These are phyloP conservation scores for Erythrophleum ivorense DNA, from an alignment of 331 rosid genomes.

Conservation along the genomic window DNA sequence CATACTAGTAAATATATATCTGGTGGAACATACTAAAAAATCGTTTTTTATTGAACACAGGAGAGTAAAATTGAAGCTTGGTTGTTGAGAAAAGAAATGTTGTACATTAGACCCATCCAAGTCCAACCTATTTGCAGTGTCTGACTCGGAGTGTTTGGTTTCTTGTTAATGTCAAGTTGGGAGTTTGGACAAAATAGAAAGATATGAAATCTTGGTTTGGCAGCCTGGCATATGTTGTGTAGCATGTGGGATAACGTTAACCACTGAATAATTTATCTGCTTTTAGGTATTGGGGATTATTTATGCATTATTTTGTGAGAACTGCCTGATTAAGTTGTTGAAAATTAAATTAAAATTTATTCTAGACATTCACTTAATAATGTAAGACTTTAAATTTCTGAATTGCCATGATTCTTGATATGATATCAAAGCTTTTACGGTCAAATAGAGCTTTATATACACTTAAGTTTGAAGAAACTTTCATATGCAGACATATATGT, in stretches of 20 bases:
- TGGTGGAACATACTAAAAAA: no score
- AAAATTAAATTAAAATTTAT: no score
- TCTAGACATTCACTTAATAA: not conserved
- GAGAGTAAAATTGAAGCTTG: not conserved
- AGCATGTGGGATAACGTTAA: constrained; percentile 31
- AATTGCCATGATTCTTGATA: not conserved
- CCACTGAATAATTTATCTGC: no score
- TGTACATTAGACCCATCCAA: not conserved
- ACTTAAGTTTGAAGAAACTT: not conserved
- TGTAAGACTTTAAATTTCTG: not conserved
- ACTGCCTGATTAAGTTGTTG: not conserved
- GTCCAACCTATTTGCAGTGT: not conserved
- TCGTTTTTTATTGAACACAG: not conserved
- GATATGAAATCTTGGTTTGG: constrained; percentile 32
- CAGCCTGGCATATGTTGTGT: constrained; percentile 45
- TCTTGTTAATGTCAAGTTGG: constrained; percentile 8
- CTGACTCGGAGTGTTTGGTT: not conserved
- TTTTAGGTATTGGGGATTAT: no score
- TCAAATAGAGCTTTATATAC: not conserved
- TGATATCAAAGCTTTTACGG: not conserved
- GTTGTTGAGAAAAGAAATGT: not conserved
- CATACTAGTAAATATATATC: no score
- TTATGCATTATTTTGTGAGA: no score
- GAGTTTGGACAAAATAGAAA: constrained; percentile 34
- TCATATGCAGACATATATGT: no score